Conservation (phyloP, 176 grass and related monocot genomes). For the Poa pratensis region DNA sequence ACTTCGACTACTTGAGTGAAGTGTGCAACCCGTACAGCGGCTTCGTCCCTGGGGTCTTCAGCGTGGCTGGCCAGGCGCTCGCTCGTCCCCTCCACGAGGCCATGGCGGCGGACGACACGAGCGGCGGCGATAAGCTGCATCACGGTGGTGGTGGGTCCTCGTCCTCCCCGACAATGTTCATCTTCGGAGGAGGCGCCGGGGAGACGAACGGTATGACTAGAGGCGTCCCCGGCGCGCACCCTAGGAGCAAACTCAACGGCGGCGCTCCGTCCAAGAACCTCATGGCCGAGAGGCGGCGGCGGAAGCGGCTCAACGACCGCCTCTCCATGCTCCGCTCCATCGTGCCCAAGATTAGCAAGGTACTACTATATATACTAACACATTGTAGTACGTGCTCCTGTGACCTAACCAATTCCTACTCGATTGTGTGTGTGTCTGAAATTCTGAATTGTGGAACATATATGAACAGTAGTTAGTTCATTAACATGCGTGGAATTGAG, state of each 20-base stretch:
- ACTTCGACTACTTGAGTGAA: slow-evolving; percentile 78
- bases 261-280: slow-evolving; percentile 72
- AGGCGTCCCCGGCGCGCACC: slow-evolving; percentile 14
- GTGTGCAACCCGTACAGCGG: slow-evolving; percentile 66
- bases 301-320: slow-evolving; percentile 84
- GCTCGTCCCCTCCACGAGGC: slow-evolving; percentile 35
- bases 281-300: slow-evolving; percentile 79
- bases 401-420: slow-evolving; percentile 16
- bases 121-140: slow-evolving; percentile 14
- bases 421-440: no score
- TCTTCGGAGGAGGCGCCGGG: slow-evolving; percentile 43
- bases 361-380: slow-evolving; percentile 18
- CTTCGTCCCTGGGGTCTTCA: not conserved
- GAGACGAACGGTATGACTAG: not conserved
- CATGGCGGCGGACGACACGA: slow-evolving; percentile 39
- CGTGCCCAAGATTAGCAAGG: slow-evolving; percentile 87
- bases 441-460: no score
- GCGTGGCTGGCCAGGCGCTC: not conserved
- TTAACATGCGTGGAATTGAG: not conserved
- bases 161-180: slow-evolving; percentile 46
- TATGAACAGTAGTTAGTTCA: not conserved
- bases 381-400: not conserved
- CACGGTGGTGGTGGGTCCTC: slow-evolving; percentile 25
- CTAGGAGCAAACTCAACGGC: slow-evolving; percentile 49
- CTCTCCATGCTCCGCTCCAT: slow-evolving; percentile 94